phyloP scores from a whole-genome alignment of 176 grass and related monocot genomes.

The Raddia distichophylla region DNA sequence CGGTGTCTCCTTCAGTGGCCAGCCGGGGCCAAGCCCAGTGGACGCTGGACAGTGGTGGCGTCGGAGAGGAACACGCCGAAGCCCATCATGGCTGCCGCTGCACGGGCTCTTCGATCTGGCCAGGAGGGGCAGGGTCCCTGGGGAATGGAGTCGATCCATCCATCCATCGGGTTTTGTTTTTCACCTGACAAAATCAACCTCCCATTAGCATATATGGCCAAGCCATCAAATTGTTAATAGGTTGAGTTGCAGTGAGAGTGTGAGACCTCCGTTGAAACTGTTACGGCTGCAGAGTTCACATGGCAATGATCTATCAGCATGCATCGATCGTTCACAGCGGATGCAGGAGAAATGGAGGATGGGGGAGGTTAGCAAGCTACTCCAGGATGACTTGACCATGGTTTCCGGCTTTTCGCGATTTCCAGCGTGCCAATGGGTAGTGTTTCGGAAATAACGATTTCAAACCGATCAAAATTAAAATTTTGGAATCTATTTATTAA shows the following conservation, averaged over 20 bases:
- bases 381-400: too few relatives aligned
- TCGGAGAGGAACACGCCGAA: not conserved
- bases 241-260: not conserved
- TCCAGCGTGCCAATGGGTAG: too few relatives aligned
- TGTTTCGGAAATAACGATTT: too few relatives aligned
- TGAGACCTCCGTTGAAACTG: not conserved
- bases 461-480: too few relatives aligned
- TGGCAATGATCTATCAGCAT: not conserved
- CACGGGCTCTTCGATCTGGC: not conserved
- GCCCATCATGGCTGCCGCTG: slow-evolving; percentile 1
- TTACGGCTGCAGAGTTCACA: not conserved
- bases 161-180: not conserved
- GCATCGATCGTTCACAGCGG: not conserved
- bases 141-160: not conserved
- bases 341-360: too few relatives aligned
- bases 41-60: not conserved
- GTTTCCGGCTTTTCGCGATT: too few relatives aligned
- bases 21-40: not conserved
- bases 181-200: not conserved
- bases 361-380: too few relatives aligned
- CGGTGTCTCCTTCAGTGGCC: not conserved
- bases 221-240: too few relatives aligned
- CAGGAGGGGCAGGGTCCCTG: not conserved
- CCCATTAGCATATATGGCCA: not conserved
- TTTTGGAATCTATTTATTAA: too few relatives aligned